A percentile compares a stretch with the other conserved stretches of the same genome.
These are phyloP conservation scores for Niveomyces coronatus DNA, from an alignment of 2,329 filamentous ascomycete species.

Conservation along the genomic window DNA sequence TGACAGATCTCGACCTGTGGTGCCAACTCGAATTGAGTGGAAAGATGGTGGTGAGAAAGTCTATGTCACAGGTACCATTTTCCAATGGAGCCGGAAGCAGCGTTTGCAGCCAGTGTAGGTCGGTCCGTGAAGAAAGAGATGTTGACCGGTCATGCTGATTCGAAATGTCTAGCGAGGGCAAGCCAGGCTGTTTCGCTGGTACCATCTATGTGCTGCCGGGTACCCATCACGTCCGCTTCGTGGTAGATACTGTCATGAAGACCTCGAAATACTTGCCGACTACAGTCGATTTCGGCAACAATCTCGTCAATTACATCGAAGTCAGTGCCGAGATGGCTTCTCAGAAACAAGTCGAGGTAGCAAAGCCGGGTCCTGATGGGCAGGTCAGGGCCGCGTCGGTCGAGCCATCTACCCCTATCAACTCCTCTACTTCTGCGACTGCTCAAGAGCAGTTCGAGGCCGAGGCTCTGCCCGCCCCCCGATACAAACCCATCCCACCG, in stretches of 20 bases:
- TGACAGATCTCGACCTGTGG: slow-evolving; percentile 64
- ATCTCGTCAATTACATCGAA: slow-evolving; percentile 97
- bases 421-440: slow-evolving; percentile 9
- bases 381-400: slow-evolving; percentile 22
- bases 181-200: slow-evolving; percentile 59
- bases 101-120: slow-evolving; percentile 76
- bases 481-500: slow-evolving; percentile 36
- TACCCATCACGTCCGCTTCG: slow-evolving; percentile 92
- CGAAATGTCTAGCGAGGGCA: slow-evolving; percentile 37
- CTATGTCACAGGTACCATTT: slow-evolving; percentile 95
- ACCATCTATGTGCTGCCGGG: slow-evolving; percentile 79
- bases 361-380: slow-evolving; percentile 19
- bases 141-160: slow-evolving; percentile 8
- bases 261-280: slow-evolving; percentile 82
- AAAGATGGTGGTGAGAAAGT: slow-evolving; percentile 72
- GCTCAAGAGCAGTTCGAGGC: slow-evolving; percentile 20
- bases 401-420: too few species aligned
- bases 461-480: slow-evolving; percentile 37
- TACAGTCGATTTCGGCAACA: slow-evolving; percentile 95
- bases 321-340: slow-evolving; percentile 66
- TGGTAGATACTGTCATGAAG: slow-evolving; percentile 89
- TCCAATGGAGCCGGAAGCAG: slow-evolving; percentile 94
- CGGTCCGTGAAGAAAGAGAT: not conserved
- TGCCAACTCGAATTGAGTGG: slow-evolving; percentile 84
- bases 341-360: slow-evolving; percentile 19